Percentiles rank a stretch among this genome's conserved stretches.
Evolutionary conservation across 805 yeast genomes (phyloP).

Genomic region (Debaryomyces prosopidis): DNA sequence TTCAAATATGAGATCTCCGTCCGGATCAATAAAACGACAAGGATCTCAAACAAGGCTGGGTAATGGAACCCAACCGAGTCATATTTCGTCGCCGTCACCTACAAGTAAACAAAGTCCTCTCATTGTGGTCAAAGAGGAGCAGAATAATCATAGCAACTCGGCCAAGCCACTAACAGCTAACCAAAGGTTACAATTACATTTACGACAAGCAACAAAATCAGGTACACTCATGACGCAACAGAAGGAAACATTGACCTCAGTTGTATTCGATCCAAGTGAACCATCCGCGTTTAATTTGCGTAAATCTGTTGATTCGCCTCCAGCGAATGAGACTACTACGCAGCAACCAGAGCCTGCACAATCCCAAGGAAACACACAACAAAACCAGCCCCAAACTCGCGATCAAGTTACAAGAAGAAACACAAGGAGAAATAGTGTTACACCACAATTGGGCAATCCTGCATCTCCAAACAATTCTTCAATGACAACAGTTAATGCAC

Average conservation of each 20-base stretch:
- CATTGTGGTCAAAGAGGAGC: slow-evolving; percentile 20
- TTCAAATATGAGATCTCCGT: slow-evolving; percentile 9
- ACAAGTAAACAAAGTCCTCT: slow-evolving; percentile 13
- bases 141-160: not conserved
- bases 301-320: slow-evolving; percentile 14
- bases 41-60: slow-evolving; percentile 11
- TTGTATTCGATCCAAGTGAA: slow-evolving; percentile 40
- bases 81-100: slow-evolving; percentile 13
- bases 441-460: slow-evolving; percentile 10
- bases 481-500: slow-evolving; percentile 1
- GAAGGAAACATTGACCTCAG: slow-evolving; percentile 33
- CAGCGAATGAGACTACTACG: not conserved
- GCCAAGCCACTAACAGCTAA: slow-evolving; percentile 30
- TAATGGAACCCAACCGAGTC: not conserved
- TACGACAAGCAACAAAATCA: slow-evolving; percentile 36
- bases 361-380: not conserved
- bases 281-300: slow-evolving; percentile 24
- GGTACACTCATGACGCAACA: slow-evolving; percentile 41
- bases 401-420: slow-evolving; percentile 28
- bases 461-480: not conserved
- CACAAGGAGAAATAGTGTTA: slow-evolving; percentile 31
- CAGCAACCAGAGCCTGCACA: not conserved
- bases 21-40: slow-evolving; percentile 14
- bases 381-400: slow-evolving; percentile 13
- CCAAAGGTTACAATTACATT: slow-evolving; percentile 40